These are phyloP conservation scores for Elongisporangium undulatum DNA, from an alignment of 352 stramenopile genomes.

Conservation along the genomic window DNA sequence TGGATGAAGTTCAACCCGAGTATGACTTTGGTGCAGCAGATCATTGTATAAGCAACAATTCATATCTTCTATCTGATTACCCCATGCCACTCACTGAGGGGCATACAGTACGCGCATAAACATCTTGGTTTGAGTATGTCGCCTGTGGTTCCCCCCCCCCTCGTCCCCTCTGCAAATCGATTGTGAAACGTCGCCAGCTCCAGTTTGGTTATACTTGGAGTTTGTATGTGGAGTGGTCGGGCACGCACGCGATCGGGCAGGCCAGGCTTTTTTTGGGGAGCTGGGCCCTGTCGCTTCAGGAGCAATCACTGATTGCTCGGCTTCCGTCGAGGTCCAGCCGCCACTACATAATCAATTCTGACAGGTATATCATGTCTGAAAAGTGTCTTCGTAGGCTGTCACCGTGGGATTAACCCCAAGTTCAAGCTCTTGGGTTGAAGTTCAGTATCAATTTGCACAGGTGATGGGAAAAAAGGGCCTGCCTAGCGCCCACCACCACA, in stretches of 20 bases:
- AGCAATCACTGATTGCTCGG: background rate
- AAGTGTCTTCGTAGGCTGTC: background rate
- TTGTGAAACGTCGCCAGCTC: background rate
- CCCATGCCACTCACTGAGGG: background rate
- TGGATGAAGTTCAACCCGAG: background rate
- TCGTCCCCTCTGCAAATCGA: background rate
- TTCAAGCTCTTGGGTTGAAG: background rate
- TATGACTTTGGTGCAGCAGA: background rate
- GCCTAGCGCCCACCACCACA: background rate
- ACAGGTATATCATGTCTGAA: background rate
- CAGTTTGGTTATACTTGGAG: background rate
- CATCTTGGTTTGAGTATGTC: background rate
- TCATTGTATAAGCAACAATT: slow-evolving; percentile 1
- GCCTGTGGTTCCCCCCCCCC: no score
- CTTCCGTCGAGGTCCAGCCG: background rate
- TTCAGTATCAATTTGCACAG: background rate
- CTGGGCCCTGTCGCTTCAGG: background rate
- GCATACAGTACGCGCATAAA: background rate
- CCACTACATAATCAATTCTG: background rate
- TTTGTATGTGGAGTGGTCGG: background rate
- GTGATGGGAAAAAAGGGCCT: background rate
- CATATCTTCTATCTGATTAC: background rate
- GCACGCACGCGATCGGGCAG: background rate
- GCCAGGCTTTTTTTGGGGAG: background rate
- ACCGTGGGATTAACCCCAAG: background rate